Conservation (phyloP, 2,329 filamentous ascomycete genomes). For the Pseudogymnoascus sp. region DNA sequence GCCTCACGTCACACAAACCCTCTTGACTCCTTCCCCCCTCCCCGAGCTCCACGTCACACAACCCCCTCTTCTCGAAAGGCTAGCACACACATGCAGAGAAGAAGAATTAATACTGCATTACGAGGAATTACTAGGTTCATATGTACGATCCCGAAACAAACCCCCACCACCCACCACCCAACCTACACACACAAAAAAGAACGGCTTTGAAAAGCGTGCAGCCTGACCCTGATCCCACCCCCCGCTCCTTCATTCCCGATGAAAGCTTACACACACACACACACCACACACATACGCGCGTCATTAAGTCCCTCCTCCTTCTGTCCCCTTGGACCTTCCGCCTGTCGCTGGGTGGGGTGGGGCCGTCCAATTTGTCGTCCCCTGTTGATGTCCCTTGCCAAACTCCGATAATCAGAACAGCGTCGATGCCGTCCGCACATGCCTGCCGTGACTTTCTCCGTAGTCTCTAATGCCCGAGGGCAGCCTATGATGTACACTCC, state of each 20-base stretch:
- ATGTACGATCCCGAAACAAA: constrained; percentile 1
- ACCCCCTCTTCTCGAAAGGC: not conserved
- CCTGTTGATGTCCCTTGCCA: not conserved
- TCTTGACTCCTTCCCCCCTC: too few relatives aligned
- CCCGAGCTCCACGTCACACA: not conserved
- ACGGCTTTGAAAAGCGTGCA: not conserved
- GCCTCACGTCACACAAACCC: not conserved
- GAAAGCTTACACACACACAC: not conserved
- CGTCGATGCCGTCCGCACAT: not conserved
- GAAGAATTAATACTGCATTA: constrained; percentile 4
- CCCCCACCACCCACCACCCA: not conserved
- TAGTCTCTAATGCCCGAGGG: not conserved
- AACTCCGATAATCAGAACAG: constrained; percentile 3
- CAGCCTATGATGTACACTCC: not conserved
- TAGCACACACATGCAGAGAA: not conserved
- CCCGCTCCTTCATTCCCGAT: not conserved
- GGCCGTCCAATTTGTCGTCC: not conserved
- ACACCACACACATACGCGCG: not conserved
- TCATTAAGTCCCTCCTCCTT: not conserved
- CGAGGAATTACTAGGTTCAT: constrained; percentile 4
- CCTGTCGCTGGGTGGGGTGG: not conserved
- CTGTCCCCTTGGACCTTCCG: not conserved
- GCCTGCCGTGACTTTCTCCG: not conserved
- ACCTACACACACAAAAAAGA: not conserved
- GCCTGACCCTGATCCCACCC: not conserved